Evolutionary conservation across 331 rosid genomes (phyloP), one percentile per base, ranked within the genome.

Genomic region (Phaseolus coccineus): DNA sequence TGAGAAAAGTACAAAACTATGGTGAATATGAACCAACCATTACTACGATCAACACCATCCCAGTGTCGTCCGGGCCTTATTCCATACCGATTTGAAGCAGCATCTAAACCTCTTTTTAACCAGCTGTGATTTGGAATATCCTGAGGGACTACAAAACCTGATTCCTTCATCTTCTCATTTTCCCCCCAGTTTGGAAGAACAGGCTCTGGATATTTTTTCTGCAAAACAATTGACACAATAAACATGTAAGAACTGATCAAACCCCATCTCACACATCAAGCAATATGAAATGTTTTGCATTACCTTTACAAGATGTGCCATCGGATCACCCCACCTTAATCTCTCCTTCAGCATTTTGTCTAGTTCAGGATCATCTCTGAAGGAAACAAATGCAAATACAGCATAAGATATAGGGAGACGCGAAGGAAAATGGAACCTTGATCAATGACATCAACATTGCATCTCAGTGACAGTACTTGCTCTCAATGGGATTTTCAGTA

Each of bases 11-110:
- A 65, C 0, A 62, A 5, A n/a, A 74, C 31, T 40, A 79, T 10
- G 55, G 33, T 5, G 33, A 55, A 69, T 66, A 55, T 70, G 76
- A 82, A 89, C 98, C 61, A 46, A 95, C 99, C 99, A 31, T 39
- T 96, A 68, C 98, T 96, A 13, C 96, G 93, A 81, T 96, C 99
- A 65, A 96, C 93, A 53, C 97, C 99, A 69, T 96, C 99, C 97
- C 99, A 95, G 57, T 95, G 99, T 68, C 98, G 91, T 61, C 98
- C 99, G 0, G 98, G 99, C 81, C 81, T 83, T 63, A 96, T 93
- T 71, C 93, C 94, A 65, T 93, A 87, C 28, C 98, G 88, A 80
- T 93, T 93, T 40, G 94, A 90, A 25, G 94, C 94, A 67, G 96
- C 92, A 39, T 84, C 94, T 62, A 93, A 74, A 69, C 91, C 91